These are phyloP conservation scores for Rhododendron ferrugineum DNA, from an alignment of 148 eudicot species.

Conservation along the genomic window DNA sequence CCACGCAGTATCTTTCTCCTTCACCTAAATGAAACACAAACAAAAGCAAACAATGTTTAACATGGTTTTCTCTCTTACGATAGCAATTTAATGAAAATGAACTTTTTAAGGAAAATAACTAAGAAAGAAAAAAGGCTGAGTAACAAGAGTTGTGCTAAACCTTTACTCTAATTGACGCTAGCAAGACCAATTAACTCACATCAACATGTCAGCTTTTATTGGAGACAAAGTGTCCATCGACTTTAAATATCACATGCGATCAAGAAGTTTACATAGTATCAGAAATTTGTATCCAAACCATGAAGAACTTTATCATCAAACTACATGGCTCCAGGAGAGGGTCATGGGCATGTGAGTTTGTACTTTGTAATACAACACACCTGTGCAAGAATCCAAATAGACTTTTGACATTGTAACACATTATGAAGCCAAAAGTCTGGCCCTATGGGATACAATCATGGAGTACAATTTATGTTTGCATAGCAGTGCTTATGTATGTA, in stretches of 20 bases:
- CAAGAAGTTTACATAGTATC: not conserved
- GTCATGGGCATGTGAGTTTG: not conserved
- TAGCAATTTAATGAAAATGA: not conserved
- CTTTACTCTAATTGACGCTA: not conserved
- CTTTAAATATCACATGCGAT: not conserved
- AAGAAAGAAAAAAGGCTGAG: not conserved
- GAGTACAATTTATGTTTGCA: not conserved
- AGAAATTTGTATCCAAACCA: not conserved
- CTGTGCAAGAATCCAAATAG: not conserved
- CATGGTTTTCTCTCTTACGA: not conserved
- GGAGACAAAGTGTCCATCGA: not conserved
- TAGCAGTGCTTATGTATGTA: not conserved
- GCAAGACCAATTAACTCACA: not conserved
- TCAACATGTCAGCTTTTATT: not conserved
- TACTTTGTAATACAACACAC: not conserved
- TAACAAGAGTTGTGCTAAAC: not conserved
- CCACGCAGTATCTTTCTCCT: conserved; percentile 97
- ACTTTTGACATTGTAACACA: not conserved
- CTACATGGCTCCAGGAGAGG: not conserved
- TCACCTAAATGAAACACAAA: conserved; percentile 40
- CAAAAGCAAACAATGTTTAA: not conserved
- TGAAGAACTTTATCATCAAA: not conserved
- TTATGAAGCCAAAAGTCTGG: not conserved
- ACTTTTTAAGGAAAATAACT: not conserved
- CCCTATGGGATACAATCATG: not conserved